Conservation (phyloP, 257 asterid species). For the Plantago ovata region DNA sequence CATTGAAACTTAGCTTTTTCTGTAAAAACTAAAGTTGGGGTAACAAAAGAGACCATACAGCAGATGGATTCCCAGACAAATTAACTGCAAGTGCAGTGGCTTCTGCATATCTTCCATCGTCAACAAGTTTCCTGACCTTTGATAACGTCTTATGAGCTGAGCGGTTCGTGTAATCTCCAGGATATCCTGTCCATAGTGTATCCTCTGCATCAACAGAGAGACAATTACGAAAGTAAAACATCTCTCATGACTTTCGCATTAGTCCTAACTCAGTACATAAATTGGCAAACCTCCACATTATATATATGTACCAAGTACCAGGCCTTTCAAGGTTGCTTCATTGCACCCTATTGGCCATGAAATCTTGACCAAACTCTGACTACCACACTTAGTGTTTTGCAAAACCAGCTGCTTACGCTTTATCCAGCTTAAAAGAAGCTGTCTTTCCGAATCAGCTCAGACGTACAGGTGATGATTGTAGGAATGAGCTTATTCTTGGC, state of each 20-base stretch:
- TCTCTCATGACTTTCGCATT: not conserved
- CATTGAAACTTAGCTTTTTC: not conserved
- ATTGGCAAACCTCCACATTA: no score
- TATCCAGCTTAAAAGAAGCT: no score
- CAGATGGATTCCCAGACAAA: conserved; percentile 47
- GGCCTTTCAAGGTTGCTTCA: no score
- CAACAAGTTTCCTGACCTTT: conserved; percentile 62
- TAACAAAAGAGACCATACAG: conserved; percentile 34
- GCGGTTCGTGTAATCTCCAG: conserved; percentile 52
- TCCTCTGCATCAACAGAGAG: conserved; percentile 49
- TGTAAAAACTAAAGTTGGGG: not conserved
- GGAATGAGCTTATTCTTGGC: no score
- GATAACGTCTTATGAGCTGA: conserved; percentile 40
- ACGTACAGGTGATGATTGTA: no score
- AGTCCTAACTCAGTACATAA: no score
- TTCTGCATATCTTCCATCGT: conserved; percentile 44
- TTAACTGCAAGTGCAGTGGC: conserved; percentile 55
- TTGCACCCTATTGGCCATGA: not conserved
- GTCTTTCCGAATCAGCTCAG: no score
- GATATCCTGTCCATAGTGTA: conserved; percentile 81
- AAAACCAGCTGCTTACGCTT: no score
- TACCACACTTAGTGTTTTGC: no score
- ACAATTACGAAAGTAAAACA: conserved; percentile 3
- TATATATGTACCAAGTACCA: no score
- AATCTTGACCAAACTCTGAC: not conserved